Base-by-base conservation (phyloP, 768 basidiomycete genomes). In the Pleurotus tuber-regium region DNA sequence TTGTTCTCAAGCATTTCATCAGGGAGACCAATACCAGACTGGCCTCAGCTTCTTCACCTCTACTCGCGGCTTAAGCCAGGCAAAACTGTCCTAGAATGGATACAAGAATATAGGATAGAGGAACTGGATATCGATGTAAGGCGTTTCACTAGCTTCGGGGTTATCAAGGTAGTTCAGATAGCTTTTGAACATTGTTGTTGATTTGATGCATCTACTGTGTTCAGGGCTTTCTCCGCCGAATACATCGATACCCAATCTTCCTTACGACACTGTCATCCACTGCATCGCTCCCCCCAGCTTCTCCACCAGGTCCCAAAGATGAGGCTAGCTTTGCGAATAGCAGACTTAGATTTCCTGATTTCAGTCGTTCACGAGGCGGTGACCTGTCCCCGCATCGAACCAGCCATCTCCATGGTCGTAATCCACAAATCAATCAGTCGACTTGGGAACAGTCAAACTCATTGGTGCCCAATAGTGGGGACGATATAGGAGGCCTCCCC, bases 91-190 rank as follows among this genome's bases (percentile, higher is more conserved):
- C 78, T 81, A 23, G 84, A 91, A 38, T 99, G 97, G 96, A 90
- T 93, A 75, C 82, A 90, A 58, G 73, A 74, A 35, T 76, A 92
- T 59, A 73, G 84, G 18, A 81, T 94, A 14, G 78, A 85, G 43
- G 70, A 74, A 4, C 66, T 85, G 18, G 92, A 90, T 2, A 86
- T 98, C 47, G 97, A 99, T 64, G 79, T 91, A 6, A 82, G 96
- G 7, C 82, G 97, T n/a, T 97, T 99, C 66, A 84, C 92, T 14
- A 94, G 89, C 54, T 99, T 98, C 61, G 97, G 97, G 4, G 90
- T 98, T 19, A 96, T 99, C 71, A 99, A 99, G 71, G 89, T 84
- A 64, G 12, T 57, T n/a, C 16, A 30, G n/a, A 5, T 18, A 7
- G 0, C 9, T 7, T 4, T 35, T 30, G 29, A n/a, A 10, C 40